Evolutionary conservation across 257 asterid genomes (phyloP), one percentile per base, ranked within the genome.

Genomic region (Jacaranda copaia): DNA sequence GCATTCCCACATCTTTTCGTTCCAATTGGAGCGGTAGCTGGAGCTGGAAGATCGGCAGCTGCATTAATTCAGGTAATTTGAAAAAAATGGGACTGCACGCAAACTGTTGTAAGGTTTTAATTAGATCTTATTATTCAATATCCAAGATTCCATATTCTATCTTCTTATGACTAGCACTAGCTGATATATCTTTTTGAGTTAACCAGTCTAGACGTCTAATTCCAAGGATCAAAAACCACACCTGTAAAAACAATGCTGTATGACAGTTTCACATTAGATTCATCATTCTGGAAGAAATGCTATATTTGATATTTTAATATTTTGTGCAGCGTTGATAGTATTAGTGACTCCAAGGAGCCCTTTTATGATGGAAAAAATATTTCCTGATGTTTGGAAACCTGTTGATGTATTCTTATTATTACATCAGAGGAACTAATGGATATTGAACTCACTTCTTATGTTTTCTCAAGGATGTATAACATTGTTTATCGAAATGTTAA

Each of bases 21-120:
- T 75, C 97, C 89, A 18, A 93, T 93, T 77, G 99, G 99, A 81
- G 96, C 99, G 18, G 89, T 81, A 68, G 98, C 98, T 76, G 99
- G 99, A 70, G 98, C 98, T 18, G 98, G 97, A 72, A 86, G 99
- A 83, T 95, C 99, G 18, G 98, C 99, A 3, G 93, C 98, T 77
- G 88, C 94, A 53, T 83, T 95, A 25, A 95, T 95, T 85, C 99
- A 95, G 97, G 99, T 95, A 63, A 82, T 35, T 57, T 64, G 10
- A 19, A 11, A 60, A 11, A 32, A 56, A 39, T 25, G 48, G 62
- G 25, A 16, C 10, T 36, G 72, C 61, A 6, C 9, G 59, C 51
- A 52, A 16, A 77, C 16, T 38, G 32, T 20, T 67, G 62, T 12
- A 16, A 60, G 43, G 68, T n/a, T 36, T 7, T 15, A 25, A 1